Percentiles rank a stretch among this genome's conserved stretches.
Evolutionary conservation across 371 early-diverging fungal genomes (phyloP).

Genomic region (Mucor racemosus): DNA sequence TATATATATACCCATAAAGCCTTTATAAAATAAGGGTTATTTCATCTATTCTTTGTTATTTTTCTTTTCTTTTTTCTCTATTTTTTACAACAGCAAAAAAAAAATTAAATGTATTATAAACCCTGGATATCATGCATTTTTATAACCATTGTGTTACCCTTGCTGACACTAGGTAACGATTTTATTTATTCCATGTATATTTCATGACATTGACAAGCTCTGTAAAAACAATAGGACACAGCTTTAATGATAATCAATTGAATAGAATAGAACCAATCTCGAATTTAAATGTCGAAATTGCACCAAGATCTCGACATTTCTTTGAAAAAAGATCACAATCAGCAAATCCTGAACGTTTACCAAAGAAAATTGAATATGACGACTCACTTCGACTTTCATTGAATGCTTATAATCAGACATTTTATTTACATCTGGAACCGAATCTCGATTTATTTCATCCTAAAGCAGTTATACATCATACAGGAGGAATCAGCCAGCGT

Average conservation of each 20-base stretch:
- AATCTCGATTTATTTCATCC: constrained; percentile 78
- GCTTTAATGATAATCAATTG: not conserved
- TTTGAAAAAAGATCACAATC: constrained; percentile 23
- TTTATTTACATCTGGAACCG: constrained; percentile 71
- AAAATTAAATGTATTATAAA: not conserved
- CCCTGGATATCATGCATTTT: constrained; percentile 1
- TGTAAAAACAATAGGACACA: not conserved
- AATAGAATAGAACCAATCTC: constrained; percentile 13
- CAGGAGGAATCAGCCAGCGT: not conserved
- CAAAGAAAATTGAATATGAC: constrained; percentile 7
- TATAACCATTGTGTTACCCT: constrained; percentile 10
- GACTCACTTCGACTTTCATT: constrained; percentile 14
- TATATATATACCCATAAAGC: not conserved
- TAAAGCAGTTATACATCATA: constrained; percentile 41
- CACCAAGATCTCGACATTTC: constrained; percentile 14
- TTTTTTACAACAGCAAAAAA: not conserved
- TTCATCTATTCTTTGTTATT: not conserved
- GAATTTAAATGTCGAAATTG: constrained; percentile 14
- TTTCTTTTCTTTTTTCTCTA: not conserved
- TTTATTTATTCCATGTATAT: no score
- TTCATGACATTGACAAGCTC: no score
- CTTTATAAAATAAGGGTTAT: not conserved
- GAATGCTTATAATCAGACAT: constrained; percentile 42
- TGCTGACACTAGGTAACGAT: constrained; percentile 1
- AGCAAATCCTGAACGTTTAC: not conserved